Percentiles rank a stretch among this genome's conserved stretches.
phyloP scores from a whole-genome alignment of 2,329 filamentous ascomycete genomes.

The Phialophora chinensis region DNA sequence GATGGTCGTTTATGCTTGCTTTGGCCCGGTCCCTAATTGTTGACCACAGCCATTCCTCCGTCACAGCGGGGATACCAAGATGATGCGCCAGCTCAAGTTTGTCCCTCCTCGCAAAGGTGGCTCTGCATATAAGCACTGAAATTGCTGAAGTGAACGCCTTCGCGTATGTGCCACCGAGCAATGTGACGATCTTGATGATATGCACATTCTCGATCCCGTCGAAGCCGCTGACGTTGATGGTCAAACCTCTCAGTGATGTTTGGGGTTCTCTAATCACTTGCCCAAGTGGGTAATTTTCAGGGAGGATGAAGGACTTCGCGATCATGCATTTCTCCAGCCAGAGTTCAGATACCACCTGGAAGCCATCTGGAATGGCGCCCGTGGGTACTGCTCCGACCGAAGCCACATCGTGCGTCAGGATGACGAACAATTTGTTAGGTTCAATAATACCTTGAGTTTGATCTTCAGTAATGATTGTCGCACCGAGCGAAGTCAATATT shows the following conservation, averaged over 20 bases:
- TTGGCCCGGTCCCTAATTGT: conserved; percentile 65
- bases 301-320: conserved; percentile 72
- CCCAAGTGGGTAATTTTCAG: conserved; percentile 73
- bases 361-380: conserved; percentile 18
- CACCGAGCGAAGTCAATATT: conserved; percentile 51
- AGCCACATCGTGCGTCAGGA: conserved; percentile 49
- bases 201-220: conserved; percentile 84
- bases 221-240: conserved; percentile 82
- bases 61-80: conserved; percentile 81
- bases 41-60: conserved; percentile 81
- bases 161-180: conserved; percentile 80
- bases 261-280: conserved; percentile 75
- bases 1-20: conserved; percentile 22
- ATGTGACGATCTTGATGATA: conserved; percentile 73
- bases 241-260: conserved; percentile 72
- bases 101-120: conserved; percentile 63
- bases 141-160: conserved; percentile 74
- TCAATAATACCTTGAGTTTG: conserved; percentile 41
- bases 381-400: conserved; percentile 46
- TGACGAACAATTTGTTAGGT: conserved; percentile 48
- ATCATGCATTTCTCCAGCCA: conserved; percentile 91
- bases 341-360: conserved; percentile 77
- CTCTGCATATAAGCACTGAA: conserved; percentile 78
- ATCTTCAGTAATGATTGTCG: conserved; percentile 44
- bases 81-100: conserved; percentile 79